Evolutionary conservation across 768 basidiomycete genomes (phyloP).

Genomic region (Boletus barrowsii): DNA sequence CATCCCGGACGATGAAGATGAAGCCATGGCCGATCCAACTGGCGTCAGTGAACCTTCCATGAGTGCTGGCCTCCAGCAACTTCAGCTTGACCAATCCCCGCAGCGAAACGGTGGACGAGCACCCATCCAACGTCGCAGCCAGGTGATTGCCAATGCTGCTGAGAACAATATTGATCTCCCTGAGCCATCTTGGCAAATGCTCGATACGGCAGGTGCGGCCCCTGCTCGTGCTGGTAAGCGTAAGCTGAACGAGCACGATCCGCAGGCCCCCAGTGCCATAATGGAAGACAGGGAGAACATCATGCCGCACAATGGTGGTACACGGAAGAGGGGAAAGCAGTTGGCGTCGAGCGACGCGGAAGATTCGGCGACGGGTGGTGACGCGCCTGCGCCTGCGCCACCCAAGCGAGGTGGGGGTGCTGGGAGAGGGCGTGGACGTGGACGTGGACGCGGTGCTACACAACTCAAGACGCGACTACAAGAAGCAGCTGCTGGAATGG

Average conservation of each 20-base stretch:
- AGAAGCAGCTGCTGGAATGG: constrained; percentile 27
- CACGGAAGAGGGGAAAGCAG: constrained; percentile 27
- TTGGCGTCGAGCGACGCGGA: constrained; percentile 13
- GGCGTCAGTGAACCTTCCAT: constrained; percentile 22
- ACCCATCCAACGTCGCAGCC: constrained; percentile 45
- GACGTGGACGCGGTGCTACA: constrained; percentile 16
- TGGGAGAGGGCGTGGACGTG: constrained; percentile 11
- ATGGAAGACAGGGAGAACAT: constrained; percentile 17
- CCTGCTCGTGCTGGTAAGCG: constrained; percentile 35
- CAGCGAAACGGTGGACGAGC: constrained; percentile 14
- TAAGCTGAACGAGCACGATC: constrained; percentile 31
- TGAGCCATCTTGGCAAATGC: constrained; percentile 60
- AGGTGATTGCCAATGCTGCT: constrained; percentile 45
- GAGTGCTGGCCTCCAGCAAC: constrained; percentile 31
- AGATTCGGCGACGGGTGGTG: constrained; percentile 13
- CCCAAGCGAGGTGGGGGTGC: constrained; percentile 17
- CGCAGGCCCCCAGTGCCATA: constrained; percentile 27
- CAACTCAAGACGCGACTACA: constrained; percentile 19
- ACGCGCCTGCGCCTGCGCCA: neutral
- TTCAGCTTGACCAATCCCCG: constrained; percentile 27
- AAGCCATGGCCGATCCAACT: constrained; percentile 12
- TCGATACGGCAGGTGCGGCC: constrained; percentile 28
- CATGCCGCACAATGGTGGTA: constrained; percentile 4
- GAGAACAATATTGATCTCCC: constrained; percentile 40
- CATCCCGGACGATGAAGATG: constrained; percentile 22